A percentile compares a stretch with the other conserved stretches of the same genome.
Conservation (phyloP, 441 rosid species). For the Brassica hybrid region DNA sequence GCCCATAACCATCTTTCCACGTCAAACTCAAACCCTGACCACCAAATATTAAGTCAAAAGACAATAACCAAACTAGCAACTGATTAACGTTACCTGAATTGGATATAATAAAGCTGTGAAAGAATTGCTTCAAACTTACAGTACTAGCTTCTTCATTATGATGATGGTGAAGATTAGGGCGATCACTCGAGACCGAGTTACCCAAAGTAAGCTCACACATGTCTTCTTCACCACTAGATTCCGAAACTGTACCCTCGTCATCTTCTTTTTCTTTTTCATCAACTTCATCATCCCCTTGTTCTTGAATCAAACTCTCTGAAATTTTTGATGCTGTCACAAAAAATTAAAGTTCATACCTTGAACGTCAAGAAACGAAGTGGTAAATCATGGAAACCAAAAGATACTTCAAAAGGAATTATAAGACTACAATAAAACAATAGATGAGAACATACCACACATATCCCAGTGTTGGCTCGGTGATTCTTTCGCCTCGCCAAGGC, state of each 20-base stretch:
- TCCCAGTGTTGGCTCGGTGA: constrained; percentile 17
- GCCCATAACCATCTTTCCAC: neutral
- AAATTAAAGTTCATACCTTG: constrained; percentile 8
- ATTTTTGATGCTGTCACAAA: constrained; percentile 9
- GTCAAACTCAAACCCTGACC: constrained; percentile 10
- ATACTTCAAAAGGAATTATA: neutral
- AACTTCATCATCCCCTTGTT: neutral
- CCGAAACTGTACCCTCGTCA: neutral
- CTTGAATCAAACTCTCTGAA: constrained; percentile 25
- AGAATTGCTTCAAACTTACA: constrained; percentile 18
- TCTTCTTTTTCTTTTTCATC: neutral
- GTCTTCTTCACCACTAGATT: neutral
- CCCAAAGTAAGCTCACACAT: constrained; percentile 14
- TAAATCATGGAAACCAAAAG: neutral
- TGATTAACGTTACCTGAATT: neutral
- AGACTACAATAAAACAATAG: neutral
- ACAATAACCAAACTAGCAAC: constrained; percentile 11
- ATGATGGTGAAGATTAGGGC: neutral
- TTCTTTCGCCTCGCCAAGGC: neutral
- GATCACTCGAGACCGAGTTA: neutral
- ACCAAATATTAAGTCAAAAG: constrained; percentile 4
- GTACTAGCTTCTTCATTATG: constrained; percentile 6
- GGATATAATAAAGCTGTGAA: neutral
- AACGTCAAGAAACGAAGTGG: constrained; percentile 21
- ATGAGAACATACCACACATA: constrained; percentile 28